These are phyloP conservation scores for Lactuca sativa DNA, from an alignment of 129 eudicot species.

Conservation along the genomic window DNA sequence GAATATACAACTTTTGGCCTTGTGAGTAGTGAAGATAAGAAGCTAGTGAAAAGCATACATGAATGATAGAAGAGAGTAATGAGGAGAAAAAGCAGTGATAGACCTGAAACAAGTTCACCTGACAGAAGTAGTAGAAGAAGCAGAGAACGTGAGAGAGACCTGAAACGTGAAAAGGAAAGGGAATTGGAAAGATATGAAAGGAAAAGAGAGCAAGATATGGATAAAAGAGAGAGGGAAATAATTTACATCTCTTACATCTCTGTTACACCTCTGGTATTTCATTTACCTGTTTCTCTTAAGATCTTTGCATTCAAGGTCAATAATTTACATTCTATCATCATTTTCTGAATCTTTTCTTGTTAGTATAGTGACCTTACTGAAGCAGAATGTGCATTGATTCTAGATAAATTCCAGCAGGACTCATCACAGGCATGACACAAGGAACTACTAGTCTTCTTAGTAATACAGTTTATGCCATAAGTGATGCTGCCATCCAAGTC, in stretches of 20 bases:
- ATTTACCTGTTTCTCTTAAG: no score
- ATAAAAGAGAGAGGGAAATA: constrained; percentile 83
- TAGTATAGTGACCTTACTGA: no score
- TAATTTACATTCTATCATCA: no score
- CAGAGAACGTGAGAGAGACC: constrained; percentile 73
- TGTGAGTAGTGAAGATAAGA: constrained; percentile 85
- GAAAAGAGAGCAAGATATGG: constrained; percentile 92
- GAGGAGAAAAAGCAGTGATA: constrained; percentile 61
- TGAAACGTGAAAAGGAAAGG: constrained; percentile 81
- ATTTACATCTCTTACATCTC: no score
- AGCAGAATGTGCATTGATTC: no score
- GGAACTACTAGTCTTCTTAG: constrained; percentile 93
- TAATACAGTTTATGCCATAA: constrained; percentile 92
- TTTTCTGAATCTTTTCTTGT: no score
- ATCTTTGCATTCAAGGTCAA: no score
- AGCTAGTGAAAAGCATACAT: constrained; percentile 66
- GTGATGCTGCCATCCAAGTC: constrained; percentile 98
- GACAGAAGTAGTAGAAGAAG: constrained; percentile 59
- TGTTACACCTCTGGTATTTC: no score
- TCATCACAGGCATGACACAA: constrained; percentile 86
- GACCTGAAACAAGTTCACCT: constrained; percentile 72
- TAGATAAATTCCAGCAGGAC: constrained; percentile 50
- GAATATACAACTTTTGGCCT: constrained; percentile 67
- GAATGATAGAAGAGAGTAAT: constrained; percentile 82
- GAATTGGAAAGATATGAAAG: constrained; percentile 92